Evolutionary conservation across 208 protist species (phyloP).

Genomic region (Trypanosoma caninum): DNA sequence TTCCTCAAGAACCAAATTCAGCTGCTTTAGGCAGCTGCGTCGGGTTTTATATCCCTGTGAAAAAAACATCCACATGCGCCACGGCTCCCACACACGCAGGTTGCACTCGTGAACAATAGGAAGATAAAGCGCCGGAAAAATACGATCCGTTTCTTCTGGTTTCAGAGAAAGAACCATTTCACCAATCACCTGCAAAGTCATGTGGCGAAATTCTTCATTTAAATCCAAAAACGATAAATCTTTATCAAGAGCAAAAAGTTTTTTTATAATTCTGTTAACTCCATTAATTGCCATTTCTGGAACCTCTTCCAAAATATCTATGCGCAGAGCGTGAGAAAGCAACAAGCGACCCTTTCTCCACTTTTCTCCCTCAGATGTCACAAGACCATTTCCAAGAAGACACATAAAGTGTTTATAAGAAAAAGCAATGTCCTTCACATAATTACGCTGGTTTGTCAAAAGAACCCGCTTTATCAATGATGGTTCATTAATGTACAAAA

Average conservation of each 20-base stretch:
- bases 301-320: constrained; percentile 85
- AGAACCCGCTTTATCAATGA: constrained; percentile 78
- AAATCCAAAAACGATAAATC: constrained; percentile 56
- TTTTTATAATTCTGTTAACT: constrained; percentile 60
- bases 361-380: constrained; percentile 82
- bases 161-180: constrained; percentile 78
- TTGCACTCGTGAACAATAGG: constrained; percentile 92
- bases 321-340: constrained; percentile 78
- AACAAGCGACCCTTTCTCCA: constrained; percentile 84
- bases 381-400: constrained; percentile 83
- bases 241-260: constrained; percentile 29
- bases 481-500: constrained; percentile 85
- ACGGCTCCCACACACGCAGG: constrained; percentile 83
- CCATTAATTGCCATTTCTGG: constrained; percentile 69
- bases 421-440: constrained; percentile 74
- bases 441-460: constrained; percentile 81
- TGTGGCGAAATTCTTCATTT: constrained; percentile 87
- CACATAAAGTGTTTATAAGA: constrained; percentile 91
- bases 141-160: constrained; percentile 78
- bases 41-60: constrained; percentile 63
- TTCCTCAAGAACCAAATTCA: constrained; percentile 71
- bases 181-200: constrained; percentile 89
- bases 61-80: constrained; percentile 81
- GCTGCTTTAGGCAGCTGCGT: constrained; percentile 57
- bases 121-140: constrained; percentile 87